These are phyloP conservation scores for Funneliformis mosseae DNA, from an alignment of 192 early-diverging fungal genomes.

Conservation along the genomic window DNA sequence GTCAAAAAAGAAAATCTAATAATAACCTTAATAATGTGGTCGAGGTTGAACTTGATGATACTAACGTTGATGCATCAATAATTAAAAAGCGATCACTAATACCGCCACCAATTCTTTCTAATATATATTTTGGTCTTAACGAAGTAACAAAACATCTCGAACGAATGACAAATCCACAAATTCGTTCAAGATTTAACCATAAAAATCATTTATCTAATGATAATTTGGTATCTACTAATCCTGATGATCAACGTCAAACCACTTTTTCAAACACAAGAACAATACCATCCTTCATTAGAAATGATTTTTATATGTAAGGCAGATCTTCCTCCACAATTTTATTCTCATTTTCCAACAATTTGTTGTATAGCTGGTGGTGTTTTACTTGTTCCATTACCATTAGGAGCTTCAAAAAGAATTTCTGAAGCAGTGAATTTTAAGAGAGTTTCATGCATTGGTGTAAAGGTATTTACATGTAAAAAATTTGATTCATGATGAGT, in stretches of 20 bases:
- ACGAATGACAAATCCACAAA: background rate
- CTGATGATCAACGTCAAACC: background rate
- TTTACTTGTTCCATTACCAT: conserved; percentile 31
- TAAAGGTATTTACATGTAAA: conserved; percentile 13
- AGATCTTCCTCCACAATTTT: conserved; percentile 2
- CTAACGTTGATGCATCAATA: background rate
- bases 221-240: background rate
- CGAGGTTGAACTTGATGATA: background rate
- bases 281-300: background rate
- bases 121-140: conserved; percentile 23
- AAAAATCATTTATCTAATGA: background rate
- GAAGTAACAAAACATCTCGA: conserved; percentile 28
- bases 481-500: background rate
- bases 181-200: background rate
- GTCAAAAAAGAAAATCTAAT: background rate
- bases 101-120: background rate
- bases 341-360: conserved; percentile 26
- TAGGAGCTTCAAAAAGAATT: background rate
- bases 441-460: conserved; percentile 22
- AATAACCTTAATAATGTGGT: background rate
- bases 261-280: background rate
- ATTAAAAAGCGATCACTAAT: background rate
- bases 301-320: conserved; percentile 28
- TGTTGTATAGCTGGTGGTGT: background rate
- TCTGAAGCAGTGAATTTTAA: background rate